These are phyloP conservation scores for Pleodorina starrii DNA, from an alignment of 139 green algal genomes.

Conservation along the genomic window DNA sequence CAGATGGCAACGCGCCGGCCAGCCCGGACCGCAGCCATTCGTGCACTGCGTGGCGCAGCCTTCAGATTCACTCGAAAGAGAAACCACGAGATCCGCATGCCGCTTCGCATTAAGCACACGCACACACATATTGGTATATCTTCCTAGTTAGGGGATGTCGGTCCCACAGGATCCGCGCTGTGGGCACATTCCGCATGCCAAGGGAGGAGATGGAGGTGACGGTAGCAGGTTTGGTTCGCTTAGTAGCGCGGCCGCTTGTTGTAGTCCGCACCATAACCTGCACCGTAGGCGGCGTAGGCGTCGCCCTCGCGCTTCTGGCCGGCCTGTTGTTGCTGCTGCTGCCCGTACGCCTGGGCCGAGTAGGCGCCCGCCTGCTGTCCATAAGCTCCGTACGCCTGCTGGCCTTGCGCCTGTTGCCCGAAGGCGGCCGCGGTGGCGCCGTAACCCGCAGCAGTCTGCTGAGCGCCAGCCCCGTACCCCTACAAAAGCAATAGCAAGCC, in stretches of 20 bases:
- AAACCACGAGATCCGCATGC: neutral
- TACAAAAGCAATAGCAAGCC: neutral
- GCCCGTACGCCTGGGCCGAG: conserved; percentile 13
- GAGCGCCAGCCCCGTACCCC: neutral
- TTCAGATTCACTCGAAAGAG: neutral
- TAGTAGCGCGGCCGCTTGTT: conserved; percentile 49
- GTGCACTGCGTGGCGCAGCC: neutral
- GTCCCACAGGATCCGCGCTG: no score
- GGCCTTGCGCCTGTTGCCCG: conserved; percentile 12
- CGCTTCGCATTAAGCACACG: no score
- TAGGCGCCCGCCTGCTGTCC: neutral
- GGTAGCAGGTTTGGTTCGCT: neutral
- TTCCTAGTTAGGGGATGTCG: no score
- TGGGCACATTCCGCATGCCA: conserved; percentile 42
- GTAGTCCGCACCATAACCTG: conserved; percentile 35
- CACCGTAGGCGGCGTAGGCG: conserved; percentile 12
- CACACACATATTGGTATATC: no score
- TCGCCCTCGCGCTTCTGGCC: conserved; percentile 49
- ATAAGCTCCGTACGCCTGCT: conserved; percentile 1
- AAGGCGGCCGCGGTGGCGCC: neutral
- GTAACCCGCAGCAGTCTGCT: neutral
- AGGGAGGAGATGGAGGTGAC: neutral
- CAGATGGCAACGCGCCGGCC: no score
- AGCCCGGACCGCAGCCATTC: neutral
- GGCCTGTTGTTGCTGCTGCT: conserved; percentile 31